Evolutionary conservation across 257 asterid genomes (phyloP).

Genomic region (Paulownia fortunei): DNA sequence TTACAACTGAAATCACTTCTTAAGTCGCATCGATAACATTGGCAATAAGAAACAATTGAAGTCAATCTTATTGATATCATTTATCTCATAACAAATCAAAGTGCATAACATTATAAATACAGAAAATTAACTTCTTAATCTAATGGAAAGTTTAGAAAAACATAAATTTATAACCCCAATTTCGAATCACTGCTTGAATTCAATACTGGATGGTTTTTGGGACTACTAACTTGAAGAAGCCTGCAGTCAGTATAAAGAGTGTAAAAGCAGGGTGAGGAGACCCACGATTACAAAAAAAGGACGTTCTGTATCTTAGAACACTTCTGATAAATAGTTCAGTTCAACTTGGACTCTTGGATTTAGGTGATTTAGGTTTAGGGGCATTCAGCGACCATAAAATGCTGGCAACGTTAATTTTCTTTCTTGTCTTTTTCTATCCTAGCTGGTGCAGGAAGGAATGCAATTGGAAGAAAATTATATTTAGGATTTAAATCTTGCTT

Average conservation of each 20-base stretch:
- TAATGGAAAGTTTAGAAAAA: not conserved
- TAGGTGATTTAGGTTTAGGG: not conserved
- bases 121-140: not conserved
- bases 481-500: no score
- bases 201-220: not conserved
- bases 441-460: not conserved
- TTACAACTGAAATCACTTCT: not conserved
- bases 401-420: not conserved
- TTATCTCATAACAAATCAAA: not conserved
- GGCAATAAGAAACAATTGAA: not conserved
- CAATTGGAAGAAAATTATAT: not conserved
- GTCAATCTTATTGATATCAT: not conserved
- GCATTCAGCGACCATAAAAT: not conserved
- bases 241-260: not conserved
- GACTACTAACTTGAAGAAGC: not conserved
- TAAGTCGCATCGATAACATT: not conserved
- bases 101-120: not conserved
- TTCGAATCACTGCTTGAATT: not conserved
- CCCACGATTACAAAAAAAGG: not conserved
- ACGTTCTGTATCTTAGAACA: not conserved
- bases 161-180: not conserved
- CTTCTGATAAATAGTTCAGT: not conserved
- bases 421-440: not conserved
- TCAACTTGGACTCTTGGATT: not conserved
- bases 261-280: not conserved